Percentiles rank a stretch among this genome's conserved stretches.
Evolutionary conservation across 148 eudicot species (phyloP).

Genomic region (Talinum fruticosum): DNA sequence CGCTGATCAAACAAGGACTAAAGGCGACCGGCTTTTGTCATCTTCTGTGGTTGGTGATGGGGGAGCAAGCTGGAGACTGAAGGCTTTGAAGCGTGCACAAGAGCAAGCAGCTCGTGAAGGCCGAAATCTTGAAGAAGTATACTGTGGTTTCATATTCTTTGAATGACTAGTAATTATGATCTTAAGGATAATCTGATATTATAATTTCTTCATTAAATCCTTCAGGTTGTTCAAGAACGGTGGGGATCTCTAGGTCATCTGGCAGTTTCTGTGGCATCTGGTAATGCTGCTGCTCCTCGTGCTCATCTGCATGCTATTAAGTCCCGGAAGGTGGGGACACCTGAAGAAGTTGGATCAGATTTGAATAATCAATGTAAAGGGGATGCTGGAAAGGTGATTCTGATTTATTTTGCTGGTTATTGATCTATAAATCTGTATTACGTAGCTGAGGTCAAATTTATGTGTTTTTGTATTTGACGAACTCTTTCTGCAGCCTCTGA

Average conservation of each 20-base stretch:
- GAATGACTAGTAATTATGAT: not conserved
- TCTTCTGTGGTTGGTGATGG: constrained; percentile 88
- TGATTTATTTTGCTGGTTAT: not conserved
- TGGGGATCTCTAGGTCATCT: constrained; percentile 91
- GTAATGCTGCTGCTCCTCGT: constrained; percentile 75
- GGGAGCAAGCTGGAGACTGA: constrained; percentile 98
- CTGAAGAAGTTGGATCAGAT: constrained; percentile 38
- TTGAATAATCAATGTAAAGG: constrained; percentile 35
- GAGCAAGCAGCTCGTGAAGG: constrained; percentile 97
- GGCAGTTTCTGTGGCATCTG: constrained; percentile 80
- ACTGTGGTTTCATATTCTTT: constrained; percentile 7
- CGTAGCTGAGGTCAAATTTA: not conserved
- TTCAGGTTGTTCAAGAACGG: constrained; percentile 86
- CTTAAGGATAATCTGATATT: not conserved
- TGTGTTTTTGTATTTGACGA: not conserved
- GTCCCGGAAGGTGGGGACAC: constrained; percentile 51
- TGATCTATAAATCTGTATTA: not conserved
- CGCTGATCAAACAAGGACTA: constrained; percentile 37
- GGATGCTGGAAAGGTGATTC: constrained; percentile 46
- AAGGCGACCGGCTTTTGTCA: constrained; percentile 42
- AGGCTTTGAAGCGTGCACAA: constrained; percentile 87
- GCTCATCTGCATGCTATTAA: constrained; percentile 86
- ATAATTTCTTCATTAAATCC: constrained; percentile 8
- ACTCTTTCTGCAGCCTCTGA: not conserved
- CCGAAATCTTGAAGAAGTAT: constrained; percentile 62